Percentiles rank a stretch among this genome's conserved stretches.
phyloP scores from a whole-genome alignment of 2,329 filamentous ascomycete genomes.

The Pseudogymnoascus verrucosus region DNA sequence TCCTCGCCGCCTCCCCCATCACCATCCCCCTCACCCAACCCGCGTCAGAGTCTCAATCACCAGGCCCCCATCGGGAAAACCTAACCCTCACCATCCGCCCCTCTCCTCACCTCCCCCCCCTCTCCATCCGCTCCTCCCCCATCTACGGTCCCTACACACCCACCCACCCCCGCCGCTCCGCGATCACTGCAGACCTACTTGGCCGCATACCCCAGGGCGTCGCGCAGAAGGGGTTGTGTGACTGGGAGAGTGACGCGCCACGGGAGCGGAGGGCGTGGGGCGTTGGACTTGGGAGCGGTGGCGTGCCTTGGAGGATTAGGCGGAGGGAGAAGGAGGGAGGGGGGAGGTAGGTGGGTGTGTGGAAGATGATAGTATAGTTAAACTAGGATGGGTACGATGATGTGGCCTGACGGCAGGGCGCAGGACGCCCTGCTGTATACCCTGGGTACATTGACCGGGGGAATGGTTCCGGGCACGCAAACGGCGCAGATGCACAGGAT shows the following conservation, averaged over 20 bases:
- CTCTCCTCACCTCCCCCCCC: background rate
- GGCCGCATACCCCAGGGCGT: constrained; percentile 13
- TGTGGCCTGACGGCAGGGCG: background rate
- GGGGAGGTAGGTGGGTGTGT: background rate
- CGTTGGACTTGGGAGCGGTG: constrained; percentile 5
- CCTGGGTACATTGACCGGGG: background rate
- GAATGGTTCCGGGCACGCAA: background rate
- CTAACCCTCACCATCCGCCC: background rate
- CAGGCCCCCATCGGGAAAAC: background rate
- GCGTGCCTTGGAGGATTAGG: constrained; percentile 14
- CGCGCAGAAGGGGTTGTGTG: constrained; percentile 18
- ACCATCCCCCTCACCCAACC: constrained; percentile 12
- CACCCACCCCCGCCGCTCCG: constrained; percentile 13
- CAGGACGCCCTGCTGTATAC: background rate
- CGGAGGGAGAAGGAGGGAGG: constrained; percentile 10
- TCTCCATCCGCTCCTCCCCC: constrained; percentile 12
- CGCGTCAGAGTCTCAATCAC: background rate
- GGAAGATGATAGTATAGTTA: background rate
- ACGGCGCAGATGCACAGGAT: background rate
- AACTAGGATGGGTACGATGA: background rate
- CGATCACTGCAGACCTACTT: constrained; percentile 19
- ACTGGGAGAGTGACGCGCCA: constrained; percentile 25
- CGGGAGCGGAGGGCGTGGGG: constrained; percentile 1
- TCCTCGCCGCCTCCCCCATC: constrained; percentile 14
- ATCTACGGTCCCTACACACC: constrained; percentile 24